phyloP scores from a whole-genome alignment of 768 basidiomycete genomes.

The Clathrus columnatus region DNA sequence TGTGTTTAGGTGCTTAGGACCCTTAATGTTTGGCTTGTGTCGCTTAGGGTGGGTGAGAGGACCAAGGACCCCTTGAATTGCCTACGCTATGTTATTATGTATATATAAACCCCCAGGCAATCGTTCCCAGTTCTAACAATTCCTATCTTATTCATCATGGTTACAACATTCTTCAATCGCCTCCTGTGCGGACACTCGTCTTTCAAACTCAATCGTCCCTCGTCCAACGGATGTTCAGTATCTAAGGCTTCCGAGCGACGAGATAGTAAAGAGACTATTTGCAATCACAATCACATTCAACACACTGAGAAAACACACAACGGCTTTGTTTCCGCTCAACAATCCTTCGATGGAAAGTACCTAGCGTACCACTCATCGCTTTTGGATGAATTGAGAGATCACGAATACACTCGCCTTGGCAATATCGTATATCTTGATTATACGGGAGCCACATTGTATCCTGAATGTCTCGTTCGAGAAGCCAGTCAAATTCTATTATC shows the following conservation, averaged over 20 bases:
- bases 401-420: slow-evolving; percentile 46
- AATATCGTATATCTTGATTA: slow-evolving; percentile 74
- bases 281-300: too few species aligned
- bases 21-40: too few species aligned
- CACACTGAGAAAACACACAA: too few species aligned
- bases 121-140: too few species aligned
- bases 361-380: slow-evolving; percentile 56
- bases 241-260: neutral
- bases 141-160: neutral
- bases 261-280: neutral
- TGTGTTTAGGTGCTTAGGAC: too few species aligned
- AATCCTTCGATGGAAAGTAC: slow-evolving; percentile 9
- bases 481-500: slow-evolving; percentile 61
- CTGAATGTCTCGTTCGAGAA: slow-evolving; percentile 62
- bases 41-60: too few species aligned
- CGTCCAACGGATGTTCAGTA: neutral
- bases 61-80: too few species aligned
- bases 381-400: slow-evolving; percentile 54
- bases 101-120: too few species aligned
- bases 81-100: too few species aligned
- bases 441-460: slow-evolving; percentile 77
- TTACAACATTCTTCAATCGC: neutral
- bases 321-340: neutral
- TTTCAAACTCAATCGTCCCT: neutral
- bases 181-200: neutral